Evolutionary conservation across 139 green algal species (phyloP), one percentile per base, ranked within the genome.

Genomic region (Volvox reticuliferus): DNA sequence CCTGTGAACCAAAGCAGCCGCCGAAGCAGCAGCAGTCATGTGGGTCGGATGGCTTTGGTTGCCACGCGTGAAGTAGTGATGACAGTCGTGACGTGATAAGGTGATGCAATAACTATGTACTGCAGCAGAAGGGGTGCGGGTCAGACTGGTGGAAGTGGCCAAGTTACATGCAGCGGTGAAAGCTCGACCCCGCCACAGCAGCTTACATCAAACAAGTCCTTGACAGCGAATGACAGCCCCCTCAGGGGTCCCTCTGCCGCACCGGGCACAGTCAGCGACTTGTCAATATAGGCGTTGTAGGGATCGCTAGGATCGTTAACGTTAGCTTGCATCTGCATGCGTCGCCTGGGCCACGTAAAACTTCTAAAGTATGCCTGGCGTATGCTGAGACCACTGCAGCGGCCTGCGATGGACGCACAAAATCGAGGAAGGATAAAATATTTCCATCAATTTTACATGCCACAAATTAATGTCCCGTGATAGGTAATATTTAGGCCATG

Each of bases 131-230:
- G n/a, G n/a, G n/a, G n/a, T n/a, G n/a, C n/a, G n/a, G n/a, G n/a
- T n/a, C n/a, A n/a, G n/a, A n/a, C n/a, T n/a, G n/a, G n/a, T 55
- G 44, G 44, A 55, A 14, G 5, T 9, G 44, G 44, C 9, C 9
- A 55, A 55, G 44, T 55, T 55, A 9, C 44, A 14, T 55, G 44
- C 44, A 55, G 44, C 44, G 44, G 9, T 55, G 44, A 9, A 55
- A 55, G 5, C 44, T 55, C 5, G 9, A 55, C 44, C 44, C 9
- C 5, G 5, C 5, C 44, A 55, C 9, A 55, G 44, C 44, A 55
- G 76, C n/a, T 76, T 78, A 94, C 88, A 63, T 96, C 95, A 89
- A 95, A 96, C 37, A 96, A 77, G 89, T 97, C 95, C 67, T 97
- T 97, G 28, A 96, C 94, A 20, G 90, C 93, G 85, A 96, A 93